phyloP scores from a whole-genome alignment of 2,329 filamentous ascomycete species.

The Neonectria faginata region DNA sequence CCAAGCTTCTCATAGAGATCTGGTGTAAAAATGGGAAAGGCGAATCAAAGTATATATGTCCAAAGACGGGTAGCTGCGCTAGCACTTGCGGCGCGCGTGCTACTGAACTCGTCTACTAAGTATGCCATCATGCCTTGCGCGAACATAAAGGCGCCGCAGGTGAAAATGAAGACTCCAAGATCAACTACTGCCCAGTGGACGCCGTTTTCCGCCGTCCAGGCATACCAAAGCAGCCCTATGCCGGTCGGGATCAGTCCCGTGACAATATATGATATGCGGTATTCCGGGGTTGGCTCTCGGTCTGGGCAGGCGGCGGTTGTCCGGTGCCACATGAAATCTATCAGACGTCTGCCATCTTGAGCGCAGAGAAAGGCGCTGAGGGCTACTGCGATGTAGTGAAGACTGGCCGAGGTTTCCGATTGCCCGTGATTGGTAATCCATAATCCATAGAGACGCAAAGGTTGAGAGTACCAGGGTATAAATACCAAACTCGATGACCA shows the following conservation, averaged over 20 bases:
- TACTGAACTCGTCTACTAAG: too few species aligned
- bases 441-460: too few species aligned
- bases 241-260: constrained; percentile 59
- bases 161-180: too few species aligned
- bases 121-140: too few species aligned
- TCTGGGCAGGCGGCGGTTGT: constrained; percentile 20
- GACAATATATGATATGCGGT: constrained; percentile 65
- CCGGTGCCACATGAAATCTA: constrained; percentile 53
- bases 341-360: constrained; percentile 49
- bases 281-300: constrained; percentile 54
- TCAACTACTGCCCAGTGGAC: too few species aligned
- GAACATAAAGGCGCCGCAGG: too few species aligned
- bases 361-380: too few species aligned
- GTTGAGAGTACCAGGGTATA: too few species aligned
- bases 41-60: constrained; percentile 64
- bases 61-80: constrained; percentile 66
- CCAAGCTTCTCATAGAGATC: constrained; percentile 42
- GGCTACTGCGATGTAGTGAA: too few species aligned
- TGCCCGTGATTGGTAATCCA: too few species aligned
- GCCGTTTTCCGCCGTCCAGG: constrained; percentile 45
- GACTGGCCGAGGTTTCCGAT: too few species aligned
- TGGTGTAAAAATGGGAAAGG: constrained; percentile 67
- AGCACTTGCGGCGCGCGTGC: constrained; percentile 28
- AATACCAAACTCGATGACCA: too few species aligned
- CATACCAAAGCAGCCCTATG: constrained; percentile 54